These are phyloP conservation scores for Saksenaea vasiformis DNA, from an alignment of 371 early-diverging fungal genomes.

Conservation along the genomic window DNA sequence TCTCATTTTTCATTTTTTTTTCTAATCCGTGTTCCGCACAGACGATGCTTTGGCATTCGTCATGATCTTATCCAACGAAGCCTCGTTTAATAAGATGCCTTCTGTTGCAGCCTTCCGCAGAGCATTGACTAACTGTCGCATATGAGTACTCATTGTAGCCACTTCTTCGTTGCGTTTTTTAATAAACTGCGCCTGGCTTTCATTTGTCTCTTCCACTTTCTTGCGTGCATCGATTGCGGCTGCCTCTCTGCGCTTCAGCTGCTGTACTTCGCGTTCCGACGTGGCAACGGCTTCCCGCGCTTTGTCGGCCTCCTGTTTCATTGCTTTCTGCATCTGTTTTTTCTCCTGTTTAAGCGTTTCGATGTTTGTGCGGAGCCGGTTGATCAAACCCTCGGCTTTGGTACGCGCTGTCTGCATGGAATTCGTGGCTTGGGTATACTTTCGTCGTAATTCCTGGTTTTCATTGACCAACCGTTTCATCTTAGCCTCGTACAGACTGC, in stretches of 20 bases:
- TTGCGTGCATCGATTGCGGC: slow-evolving; percentile 54
- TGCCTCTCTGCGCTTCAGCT: slow-evolving; percentile 54
- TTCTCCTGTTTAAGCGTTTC: slow-evolving; percentile 70
- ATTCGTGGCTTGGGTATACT: slow-evolving; percentile 52
- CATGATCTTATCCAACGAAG: slow-evolving; percentile 28
- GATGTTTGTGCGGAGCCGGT: slow-evolving; percentile 42
- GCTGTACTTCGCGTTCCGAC: slow-evolving; percentile 68
- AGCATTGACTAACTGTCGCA: slow-evolving; percentile 27
- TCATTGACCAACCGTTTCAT: slow-evolving; percentile 65
- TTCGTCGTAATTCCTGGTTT: slow-evolving; percentile 60
- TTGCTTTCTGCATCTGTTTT: slow-evolving; percentile 65
- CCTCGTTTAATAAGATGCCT: slow-evolving; percentile 37
- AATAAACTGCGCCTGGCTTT: slow-evolving; percentile 54
- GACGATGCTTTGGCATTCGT: neutral
- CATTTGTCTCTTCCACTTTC: slow-evolving; percentile 62
- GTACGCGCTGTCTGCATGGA: slow-evolving; percentile 46
- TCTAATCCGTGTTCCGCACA: neutral
- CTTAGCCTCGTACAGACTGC: slow-evolving; percentile 62
- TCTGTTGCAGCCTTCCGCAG: slow-evolving; percentile 37
- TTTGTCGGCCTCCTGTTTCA: slow-evolving; percentile 63
- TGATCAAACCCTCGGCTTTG: slow-evolving; percentile 39
- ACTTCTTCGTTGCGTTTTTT: slow-evolving; percentile 51
- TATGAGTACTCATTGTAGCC: slow-evolving; percentile 27
- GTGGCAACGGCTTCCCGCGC: slow-evolving; percentile 54
- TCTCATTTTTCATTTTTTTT: too few species aligned